Percentiles rank a stretch among this genome's conserved stretches.
phyloP scores from a whole-genome alignment of 116 monocot species.

The Iris pallida region DNA sequence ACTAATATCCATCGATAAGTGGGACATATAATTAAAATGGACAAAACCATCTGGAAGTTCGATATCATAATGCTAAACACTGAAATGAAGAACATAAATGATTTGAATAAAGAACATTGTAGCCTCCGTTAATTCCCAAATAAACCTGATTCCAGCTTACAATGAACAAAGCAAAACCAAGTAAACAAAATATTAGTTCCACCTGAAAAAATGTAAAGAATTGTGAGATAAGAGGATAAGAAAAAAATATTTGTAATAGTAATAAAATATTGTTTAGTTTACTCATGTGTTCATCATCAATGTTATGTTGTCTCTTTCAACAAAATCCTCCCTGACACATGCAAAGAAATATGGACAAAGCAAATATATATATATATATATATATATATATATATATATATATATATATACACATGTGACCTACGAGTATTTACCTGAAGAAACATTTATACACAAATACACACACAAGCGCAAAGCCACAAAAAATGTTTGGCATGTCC shows the following conservation, averaged over 20 bases:
- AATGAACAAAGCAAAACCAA: background rate
- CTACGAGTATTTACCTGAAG: too few species aligned
- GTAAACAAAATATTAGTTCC: constrained; percentile 21
- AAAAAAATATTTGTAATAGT: background rate
- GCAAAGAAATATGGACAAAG: background rate
- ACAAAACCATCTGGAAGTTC: too few species aligned
- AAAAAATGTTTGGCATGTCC: too few species aligned
- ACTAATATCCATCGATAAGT: too few species aligned
- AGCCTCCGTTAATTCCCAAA: background rate
- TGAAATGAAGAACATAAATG: background rate
- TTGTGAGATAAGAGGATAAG: background rate
- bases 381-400: too few species aligned
- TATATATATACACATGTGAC: too few species aligned
- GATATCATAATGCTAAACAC: too few species aligned
- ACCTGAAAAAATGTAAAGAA: constrained; percentile 1
- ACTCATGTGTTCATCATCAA: constrained; percentile 81
- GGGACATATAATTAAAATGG: too few species aligned
- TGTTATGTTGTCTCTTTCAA: constrained; percentile 75
- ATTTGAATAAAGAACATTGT: background rate
- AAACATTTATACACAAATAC: too few species aligned
- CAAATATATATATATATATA: background rate
- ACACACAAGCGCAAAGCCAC: too few species aligned
- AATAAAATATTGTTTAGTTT: background rate
- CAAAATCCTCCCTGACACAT: constrained; percentile 46
- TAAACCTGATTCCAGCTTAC: background rate